Conservation (phyloP, 305 asterid species). For the Fraxinus dipetala region DNA sequence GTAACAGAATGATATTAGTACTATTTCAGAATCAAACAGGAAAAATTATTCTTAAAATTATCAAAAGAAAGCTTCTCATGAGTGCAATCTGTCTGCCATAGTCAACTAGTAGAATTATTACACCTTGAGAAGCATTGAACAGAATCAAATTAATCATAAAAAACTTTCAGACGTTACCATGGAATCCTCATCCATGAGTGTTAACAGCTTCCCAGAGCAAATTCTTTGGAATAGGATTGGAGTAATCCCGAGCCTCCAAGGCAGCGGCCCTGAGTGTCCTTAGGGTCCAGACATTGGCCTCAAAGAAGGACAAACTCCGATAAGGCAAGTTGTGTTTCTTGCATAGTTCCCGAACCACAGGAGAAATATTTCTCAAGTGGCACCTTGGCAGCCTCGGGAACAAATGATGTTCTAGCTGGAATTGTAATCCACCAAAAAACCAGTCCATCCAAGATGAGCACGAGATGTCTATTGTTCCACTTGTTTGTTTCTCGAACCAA, state of each 20-base stretch:
- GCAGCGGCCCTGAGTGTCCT: slow-evolving; percentile 53
- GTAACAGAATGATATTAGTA: background rate
- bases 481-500: slow-evolving; percentile 77
- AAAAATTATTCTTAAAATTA: background rate
- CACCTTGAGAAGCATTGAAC: background rate
- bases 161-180: background rate
- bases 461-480: slow-evolving; percentile 58
- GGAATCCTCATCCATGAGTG: slow-evolving; percentile 49
- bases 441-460: slow-evolving; percentile 73
- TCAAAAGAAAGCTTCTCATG: background rate
- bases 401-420: slow-evolving; percentile 71
- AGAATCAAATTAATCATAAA: background rate
- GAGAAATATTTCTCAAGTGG: slow-evolving; percentile 60
- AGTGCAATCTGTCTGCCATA: slow-evolving; percentile 1
- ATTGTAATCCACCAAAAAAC: slow-evolving; percentile 78
- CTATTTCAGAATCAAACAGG: background rate
- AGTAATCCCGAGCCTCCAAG: slow-evolving; percentile 45
- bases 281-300: slow-evolving; percentile 49
- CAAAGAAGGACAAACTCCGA: slow-evolving; percentile 43
- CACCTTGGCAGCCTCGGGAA: slow-evolving; percentile 79
- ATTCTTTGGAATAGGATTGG: slow-evolving; percentile 45
- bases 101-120: slow-evolving; percentile 5
- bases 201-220: slow-evolving; percentile 67
- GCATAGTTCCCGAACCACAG: slow-evolving; percentile 56
- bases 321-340: slow-evolving; percentile 67